Percentiles rank a stretch among this genome's conserved stretches.
These are phyloP conservation scores for Mycena rosella DNA, from an alignment of 768 basidiomycete genomes.

Conservation along the genomic window DNA sequence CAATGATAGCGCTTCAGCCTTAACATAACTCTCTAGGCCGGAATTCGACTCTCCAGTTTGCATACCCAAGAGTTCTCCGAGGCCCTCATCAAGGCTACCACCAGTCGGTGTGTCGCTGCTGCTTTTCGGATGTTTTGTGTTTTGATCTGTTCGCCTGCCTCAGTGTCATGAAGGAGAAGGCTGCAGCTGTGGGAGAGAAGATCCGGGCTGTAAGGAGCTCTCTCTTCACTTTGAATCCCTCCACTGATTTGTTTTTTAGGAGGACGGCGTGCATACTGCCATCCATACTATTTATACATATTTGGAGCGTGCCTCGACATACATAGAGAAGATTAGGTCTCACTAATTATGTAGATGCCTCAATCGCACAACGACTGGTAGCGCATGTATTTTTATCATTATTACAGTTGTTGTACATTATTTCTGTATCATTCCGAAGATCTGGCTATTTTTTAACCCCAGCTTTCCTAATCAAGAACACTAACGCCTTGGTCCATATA, in stretches of 20 bases:
- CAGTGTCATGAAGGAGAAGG: slow-evolving; percentile 73
- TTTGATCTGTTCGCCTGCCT: background rate
- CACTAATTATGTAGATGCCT: slow-evolving; percentile 23
- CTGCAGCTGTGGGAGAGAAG: slow-evolving; percentile 55
- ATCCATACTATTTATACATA: slow-evolving; percentile 69
- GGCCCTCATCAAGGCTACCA: slow-evolving; percentile 69
- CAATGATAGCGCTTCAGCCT: background rate
- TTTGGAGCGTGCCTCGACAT: slow-evolving; percentile 43
- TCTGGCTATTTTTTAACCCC: too few relatives aligned
- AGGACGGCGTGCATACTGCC: slow-evolving; percentile 71
- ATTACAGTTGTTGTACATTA: background rate
- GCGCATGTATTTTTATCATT: too few relatives aligned
- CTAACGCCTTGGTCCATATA: too few relatives aligned
- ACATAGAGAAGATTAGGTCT: slow-evolving; percentile 39
- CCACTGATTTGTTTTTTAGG: slow-evolving; percentile 47
- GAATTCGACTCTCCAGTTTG: slow-evolving; percentile 63
- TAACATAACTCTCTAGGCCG: slow-evolving; percentile 45
- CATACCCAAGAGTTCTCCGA: slow-evolving; percentile 61
- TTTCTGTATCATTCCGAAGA: slow-evolving; percentile 1
- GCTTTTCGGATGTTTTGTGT: background rate
- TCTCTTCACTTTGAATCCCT: background rate
- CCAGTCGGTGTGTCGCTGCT: slow-evolving; percentile 55
- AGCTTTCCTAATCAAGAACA: too few relatives aligned
- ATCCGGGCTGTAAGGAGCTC: slow-evolving; percentile 47
- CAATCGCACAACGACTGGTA: too few relatives aligned